Conservation (phyloP, 2,329 filamentous ascomycete species). For the Emmonsiellopsis sp. region DNA sequence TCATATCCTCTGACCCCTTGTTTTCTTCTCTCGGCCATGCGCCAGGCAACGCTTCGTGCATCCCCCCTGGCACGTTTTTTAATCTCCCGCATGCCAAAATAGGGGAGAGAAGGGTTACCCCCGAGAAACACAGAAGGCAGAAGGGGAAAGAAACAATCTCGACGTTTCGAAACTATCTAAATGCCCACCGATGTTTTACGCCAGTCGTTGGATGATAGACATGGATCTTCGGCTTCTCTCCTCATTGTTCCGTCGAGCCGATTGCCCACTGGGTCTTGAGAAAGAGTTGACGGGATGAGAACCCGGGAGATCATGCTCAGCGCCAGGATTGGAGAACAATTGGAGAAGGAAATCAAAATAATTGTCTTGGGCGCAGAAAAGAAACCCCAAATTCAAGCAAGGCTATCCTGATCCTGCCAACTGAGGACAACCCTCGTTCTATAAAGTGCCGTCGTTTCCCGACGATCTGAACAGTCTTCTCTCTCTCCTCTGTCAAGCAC, state of each 20-base stretch:
- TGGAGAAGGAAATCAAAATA: background rate
- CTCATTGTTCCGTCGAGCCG: background rate
- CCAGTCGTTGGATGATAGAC: background rate
- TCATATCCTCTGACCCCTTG: background rate
- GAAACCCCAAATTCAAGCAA: background rate
- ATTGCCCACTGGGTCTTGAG: background rate
- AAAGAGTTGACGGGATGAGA: background rate
- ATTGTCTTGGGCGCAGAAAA: background rate
- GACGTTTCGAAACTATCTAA: background rate
- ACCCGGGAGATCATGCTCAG: background rate
- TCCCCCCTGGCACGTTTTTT: background rate
- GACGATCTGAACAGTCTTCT: background rate
- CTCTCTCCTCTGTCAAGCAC: background rate
- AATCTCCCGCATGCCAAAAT: background rate
- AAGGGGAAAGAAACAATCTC: background rate
- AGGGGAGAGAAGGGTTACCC: background rate
- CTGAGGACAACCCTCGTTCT: background rate
- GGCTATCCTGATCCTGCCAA: background rate
- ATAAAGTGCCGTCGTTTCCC: background rate
- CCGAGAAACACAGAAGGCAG: background rate
- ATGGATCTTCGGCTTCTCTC: background rate
- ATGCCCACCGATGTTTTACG: background rate
- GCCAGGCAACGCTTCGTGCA: background rate
- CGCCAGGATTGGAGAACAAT: background rate
- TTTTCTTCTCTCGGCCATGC: background rate